Evolutionary conservation across 2,329 filamentous ascomycete species (phyloP).

Genomic region (Microsporum canis): DNA sequence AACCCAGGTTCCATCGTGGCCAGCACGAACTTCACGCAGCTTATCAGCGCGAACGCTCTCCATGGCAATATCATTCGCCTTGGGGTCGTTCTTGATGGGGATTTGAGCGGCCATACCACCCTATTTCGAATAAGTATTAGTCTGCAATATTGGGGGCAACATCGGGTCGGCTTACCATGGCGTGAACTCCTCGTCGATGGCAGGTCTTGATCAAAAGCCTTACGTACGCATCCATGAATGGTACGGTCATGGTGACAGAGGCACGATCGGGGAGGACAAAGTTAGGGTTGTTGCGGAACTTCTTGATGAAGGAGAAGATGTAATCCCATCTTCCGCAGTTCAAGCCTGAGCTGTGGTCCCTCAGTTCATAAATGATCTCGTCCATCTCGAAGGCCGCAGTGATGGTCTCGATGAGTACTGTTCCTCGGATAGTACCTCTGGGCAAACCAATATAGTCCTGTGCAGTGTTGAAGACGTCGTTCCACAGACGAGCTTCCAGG

Average conservation of each 20-base stretch:
- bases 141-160: neutral
- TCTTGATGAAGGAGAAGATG: slow-evolving; percentile 99
- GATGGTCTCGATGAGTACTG: slow-evolving; percentile 96
- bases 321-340: slow-evolving; percentile 99
- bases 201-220: slow-evolving; percentile 97
- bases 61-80: slow-evolving; percentile 90
- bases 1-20: slow-evolving; percentile 96
- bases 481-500: slow-evolving; percentile 94
- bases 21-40: slow-evolving; percentile 85
- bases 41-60: slow-evolving; percentile 87
- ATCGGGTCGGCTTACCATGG: slow-evolving; percentile 51
- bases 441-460: slow-evolving; percentile 88
- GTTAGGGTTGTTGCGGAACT: slow-evolving; percentile 87
- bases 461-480: slow-evolving; percentile 90
- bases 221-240: slow-evolving; percentile 97
- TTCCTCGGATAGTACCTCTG: slow-evolving; percentile 85
- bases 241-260: slow-evolving; percentile 90
- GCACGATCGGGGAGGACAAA: slow-evolving; percentile 90
- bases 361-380: slow-evolving; percentile 98
- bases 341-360: slow-evolving; percentile 88
- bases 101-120: slow-evolving; percentile 98
- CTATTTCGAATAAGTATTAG: slow-evolving; percentile 14
- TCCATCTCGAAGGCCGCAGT: slow-evolving; percentile 99
- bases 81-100: slow-evolving; percentile 88
- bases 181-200: slow-evolving; percentile 92